Conservation (phyloP, 192 early-diverging fungal species). For the Mortierella antarctica region DNA sequence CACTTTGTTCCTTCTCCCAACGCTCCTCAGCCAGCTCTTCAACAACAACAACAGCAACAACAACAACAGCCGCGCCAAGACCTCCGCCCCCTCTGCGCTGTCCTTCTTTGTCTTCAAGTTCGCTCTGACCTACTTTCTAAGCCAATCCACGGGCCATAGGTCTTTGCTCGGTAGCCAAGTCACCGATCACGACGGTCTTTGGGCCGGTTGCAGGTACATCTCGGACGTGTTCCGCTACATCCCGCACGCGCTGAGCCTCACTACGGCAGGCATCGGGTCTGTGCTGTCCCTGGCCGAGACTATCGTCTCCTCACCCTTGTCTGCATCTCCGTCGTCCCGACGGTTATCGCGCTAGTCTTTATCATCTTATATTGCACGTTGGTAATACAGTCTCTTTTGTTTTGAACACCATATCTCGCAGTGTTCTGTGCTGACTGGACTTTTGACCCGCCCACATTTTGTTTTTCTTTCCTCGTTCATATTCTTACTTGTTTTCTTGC, state of each 20-base stretch:
- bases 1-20: slow-evolving; percentile 17
- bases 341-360: too few species aligned
- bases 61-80: not conserved
- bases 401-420: too few species aligned
- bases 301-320: not conserved
- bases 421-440: not conserved
- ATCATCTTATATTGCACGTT: not conserved
- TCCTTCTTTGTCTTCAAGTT: slow-evolving; percentile 40
- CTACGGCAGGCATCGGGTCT: slow-evolving; percentile 14
- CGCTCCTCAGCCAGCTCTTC: slow-evolving; percentile 23
- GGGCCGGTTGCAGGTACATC: slow-evolving; percentile 13
- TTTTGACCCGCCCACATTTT: not conserved
- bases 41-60: slow-evolving; percentile 17
- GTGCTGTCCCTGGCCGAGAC: slow-evolving; percentile 20
- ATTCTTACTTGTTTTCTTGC: not conserved
- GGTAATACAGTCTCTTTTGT: not conserved
- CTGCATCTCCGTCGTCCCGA: too few species aligned
- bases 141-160: not conserved
- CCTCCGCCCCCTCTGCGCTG: slow-evolving; percentile 3
- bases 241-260: slow-evolving; percentile 4
- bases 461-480: not conserved
- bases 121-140: slow-evolving; percentile 23
- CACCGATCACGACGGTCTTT: not conserved
- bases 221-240: slow-evolving; percentile 21
- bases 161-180: not conserved